Percentiles rank a stretch among this genome's conserved stretches.
Evolutionary conservation across 495 filamentous ascomycete species (phyloP).

Genomic region (Penicillium subrubescens): DNA sequence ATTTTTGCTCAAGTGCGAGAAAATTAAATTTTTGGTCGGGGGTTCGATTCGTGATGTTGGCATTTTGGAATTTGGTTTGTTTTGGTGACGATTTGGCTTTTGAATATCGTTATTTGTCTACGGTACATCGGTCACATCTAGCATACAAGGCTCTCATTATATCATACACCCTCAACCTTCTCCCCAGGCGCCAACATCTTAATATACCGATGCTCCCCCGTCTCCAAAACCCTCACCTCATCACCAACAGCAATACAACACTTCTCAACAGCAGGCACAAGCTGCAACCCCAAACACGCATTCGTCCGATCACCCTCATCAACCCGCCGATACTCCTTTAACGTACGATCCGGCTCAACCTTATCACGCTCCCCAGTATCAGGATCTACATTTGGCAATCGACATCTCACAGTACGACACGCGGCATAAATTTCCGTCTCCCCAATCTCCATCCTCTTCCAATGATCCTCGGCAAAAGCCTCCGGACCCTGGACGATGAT

Average conservation of each 20-base stretch:
- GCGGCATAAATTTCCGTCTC: constrained; percentile 55
- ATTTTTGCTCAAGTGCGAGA: background rate
- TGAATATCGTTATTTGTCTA: background rate
- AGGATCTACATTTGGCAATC: constrained; percentile 81
- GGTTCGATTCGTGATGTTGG: background rate
- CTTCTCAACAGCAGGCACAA: constrained; percentile 31
- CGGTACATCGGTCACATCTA: background rate
- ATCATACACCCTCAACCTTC: constrained; percentile 39
- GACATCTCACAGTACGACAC: constrained; percentile 77
- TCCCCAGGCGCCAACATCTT: constrained; percentile 49
- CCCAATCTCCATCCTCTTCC: constrained; percentile 69
- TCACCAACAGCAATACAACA: constrained; percentile 61
- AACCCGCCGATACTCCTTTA: constrained; percentile 69
- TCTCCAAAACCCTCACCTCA: constrained; percentile 58
- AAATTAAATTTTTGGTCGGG: background rate
- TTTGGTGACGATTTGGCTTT: background rate
- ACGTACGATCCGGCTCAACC: constrained; percentile 70
- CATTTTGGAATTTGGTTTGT: background rate
- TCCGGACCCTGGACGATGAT: constrained; percentile 69
- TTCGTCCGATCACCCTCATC: constrained; percentile 69
- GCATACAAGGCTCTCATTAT: background rate
- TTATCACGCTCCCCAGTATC: constrained; percentile 69
- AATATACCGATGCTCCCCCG: constrained; percentile 65
- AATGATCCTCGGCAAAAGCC: constrained; percentile 73
- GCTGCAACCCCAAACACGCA: constrained; percentile 78